phyloP scores from a whole-genome alignment of 257 asterid genomes.

The Henckelia pumila region DNA sequence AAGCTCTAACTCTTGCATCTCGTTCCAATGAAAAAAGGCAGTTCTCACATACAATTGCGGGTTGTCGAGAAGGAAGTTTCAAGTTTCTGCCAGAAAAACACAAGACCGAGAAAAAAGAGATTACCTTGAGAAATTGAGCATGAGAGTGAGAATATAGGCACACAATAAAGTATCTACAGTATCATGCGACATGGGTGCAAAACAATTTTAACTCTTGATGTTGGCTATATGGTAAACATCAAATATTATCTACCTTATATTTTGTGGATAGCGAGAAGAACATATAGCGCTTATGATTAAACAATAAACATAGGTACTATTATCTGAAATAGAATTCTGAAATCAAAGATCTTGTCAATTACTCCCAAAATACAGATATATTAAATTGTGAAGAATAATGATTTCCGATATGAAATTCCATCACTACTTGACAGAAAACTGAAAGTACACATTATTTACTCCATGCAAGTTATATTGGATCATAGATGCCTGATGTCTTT shows the following conservation, averaged over 20 bases:
- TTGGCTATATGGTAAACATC: background rate
- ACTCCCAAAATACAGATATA: background rate
- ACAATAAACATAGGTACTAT: too few species aligned
- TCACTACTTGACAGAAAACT: background rate
- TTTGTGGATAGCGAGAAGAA: background rate
- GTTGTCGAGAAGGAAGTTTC: conserved; percentile 86
- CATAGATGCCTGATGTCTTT: background rate
- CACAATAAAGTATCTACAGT: background rate
- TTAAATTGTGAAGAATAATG: background rate
- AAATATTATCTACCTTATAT: background rate
- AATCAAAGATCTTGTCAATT: background rate
- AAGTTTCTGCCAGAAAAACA: conserved; percentile 50
- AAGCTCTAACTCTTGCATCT: conserved; percentile 54
- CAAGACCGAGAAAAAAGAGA: conserved; percentile 18
- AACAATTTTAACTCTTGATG: background rate
- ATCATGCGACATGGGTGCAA: background rate
- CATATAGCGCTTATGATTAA: background rate
- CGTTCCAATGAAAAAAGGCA: conserved; percentile 76
- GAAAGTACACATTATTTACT: background rate
- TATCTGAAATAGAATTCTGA: background rate
- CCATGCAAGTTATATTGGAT: background rate
- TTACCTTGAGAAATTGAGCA: background rate
- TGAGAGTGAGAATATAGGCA: background rate
- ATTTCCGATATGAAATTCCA: background rate
- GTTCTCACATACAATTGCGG: conserved; percentile 88